Conservation (phyloP, 306 rosid genomes). For the Abrus pulchellus region DNA sequence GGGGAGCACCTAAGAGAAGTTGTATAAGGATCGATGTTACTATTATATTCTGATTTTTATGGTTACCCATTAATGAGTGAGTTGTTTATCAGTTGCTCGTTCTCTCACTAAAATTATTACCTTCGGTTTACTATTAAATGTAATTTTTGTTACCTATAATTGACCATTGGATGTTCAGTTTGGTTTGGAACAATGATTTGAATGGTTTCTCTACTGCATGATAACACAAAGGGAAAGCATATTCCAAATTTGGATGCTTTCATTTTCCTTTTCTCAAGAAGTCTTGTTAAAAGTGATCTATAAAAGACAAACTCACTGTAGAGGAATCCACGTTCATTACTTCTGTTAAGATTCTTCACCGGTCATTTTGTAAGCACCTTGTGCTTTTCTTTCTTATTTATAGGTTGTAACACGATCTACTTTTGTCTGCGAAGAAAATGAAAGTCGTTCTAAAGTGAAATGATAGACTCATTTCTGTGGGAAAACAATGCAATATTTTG, state of each 20-base stretch:
- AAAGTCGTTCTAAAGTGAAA: conserved; percentile 15
- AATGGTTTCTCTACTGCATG: conserved; percentile 19
- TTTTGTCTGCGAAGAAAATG: not conserved
- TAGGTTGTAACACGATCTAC: not conserved
- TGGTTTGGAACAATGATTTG: conserved; percentile 1
- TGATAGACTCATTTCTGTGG: not conserved
- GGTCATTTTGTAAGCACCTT: not conserved
- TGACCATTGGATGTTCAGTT: conserved; percentile 35
- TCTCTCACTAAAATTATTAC: not conserved
- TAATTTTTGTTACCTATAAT: conserved; percentile 18
- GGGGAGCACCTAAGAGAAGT: conserved; percentile 39
- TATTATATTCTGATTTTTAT: conserved; percentile 37
- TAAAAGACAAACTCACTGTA: not conserved
- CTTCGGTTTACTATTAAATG: not conserved
- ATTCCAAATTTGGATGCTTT: conserved; percentile 20
- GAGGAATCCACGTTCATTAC: conserved; percentile 1
- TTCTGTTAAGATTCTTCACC: conserved; percentile 21
- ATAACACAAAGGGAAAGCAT: conserved; percentile 2
- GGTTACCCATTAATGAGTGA: conserved; percentile 19
- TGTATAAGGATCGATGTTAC: conserved; percentile 25
- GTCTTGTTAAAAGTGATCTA: not conserved
- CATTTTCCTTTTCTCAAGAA: not conserved
- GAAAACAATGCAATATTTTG: not conserved
- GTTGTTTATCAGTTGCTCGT: conserved; percentile 1
- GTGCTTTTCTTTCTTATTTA: conserved; percentile 10